A percentile compares a stretch with the other conserved stretches of the same genome.
phyloP scores from a whole-genome alignment of 306 rosid genomes.

The Cotoneaster glaucophyllus region DNA sequence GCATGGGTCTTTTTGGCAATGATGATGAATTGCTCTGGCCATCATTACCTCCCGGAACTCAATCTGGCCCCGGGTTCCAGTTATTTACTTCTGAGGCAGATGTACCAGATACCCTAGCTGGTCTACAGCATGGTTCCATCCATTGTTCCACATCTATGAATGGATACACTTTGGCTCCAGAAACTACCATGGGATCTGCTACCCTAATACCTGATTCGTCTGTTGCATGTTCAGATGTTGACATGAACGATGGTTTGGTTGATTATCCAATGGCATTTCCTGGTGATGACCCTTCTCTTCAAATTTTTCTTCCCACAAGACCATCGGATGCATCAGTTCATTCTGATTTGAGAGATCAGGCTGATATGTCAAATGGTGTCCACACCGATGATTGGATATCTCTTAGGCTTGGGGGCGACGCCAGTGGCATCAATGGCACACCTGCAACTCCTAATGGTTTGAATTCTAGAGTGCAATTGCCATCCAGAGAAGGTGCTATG shows the following conservation, averaged over 20 bases:
- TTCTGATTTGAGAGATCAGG: constrained; percentile 65
- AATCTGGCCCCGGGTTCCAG: constrained; percentile 67
- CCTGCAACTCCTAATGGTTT: constrained; percentile 47
- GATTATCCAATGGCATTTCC: constrained; percentile 82
- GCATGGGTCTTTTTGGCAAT: constrained; percentile 55
- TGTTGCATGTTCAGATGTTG: constrained; percentile 50
- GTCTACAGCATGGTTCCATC: constrained; percentile 58
- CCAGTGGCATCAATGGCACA: constrained; percentile 49
- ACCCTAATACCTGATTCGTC: constrained; percentile 47
- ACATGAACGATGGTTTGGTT: constrained; percentile 72
- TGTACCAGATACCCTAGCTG: constrained; percentile 57
- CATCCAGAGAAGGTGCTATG: constrained; percentile 46
- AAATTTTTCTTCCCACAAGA: constrained; percentile 92
- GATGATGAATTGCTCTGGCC: constrained; percentile 70
- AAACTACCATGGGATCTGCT: constrained; percentile 54
- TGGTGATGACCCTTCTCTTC: constrained; percentile 87
- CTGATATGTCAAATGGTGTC: constrained; percentile 73
- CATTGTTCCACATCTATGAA: constrained; percentile 68
- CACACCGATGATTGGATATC: constrained; percentile 86
- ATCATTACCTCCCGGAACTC: constrained; percentile 59
- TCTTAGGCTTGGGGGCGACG: constrained; percentile 82
- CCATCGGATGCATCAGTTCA: constrained; percentile 64
- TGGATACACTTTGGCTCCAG: constrained; percentile 62
- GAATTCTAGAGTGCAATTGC: constrained; percentile 44
- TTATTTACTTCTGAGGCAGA: constrained; percentile 71